Base-by-base conservation (phyloP, 164 flowering plant genomes). In the Liquidambar formosana region DNA sequence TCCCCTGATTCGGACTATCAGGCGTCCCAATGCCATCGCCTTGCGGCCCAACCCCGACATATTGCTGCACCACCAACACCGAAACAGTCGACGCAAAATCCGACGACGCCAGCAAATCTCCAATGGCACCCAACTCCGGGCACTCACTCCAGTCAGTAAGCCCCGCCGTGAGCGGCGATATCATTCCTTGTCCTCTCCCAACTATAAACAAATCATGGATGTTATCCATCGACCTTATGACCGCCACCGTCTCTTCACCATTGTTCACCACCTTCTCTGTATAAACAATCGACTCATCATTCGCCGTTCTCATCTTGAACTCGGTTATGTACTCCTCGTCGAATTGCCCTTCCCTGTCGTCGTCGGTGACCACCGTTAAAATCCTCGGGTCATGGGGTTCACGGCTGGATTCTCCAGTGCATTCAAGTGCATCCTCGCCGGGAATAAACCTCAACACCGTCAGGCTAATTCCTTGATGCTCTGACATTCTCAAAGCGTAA, bases 71-170 rank as follows among this genome's bases (percentile, higher is more conserved):
- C 38, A 78, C 78, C 33, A 78, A 27, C 22, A 78, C 81, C 10
- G 81, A 78, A 11, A 61, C 73, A 0, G 67, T 57, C 16, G 78
- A 65, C 9, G 73, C 68, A 66, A 78, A 75, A 65, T 75, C 76
- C 10, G 81, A 64, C 3, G 78, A 78, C 0, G 75, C 78, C 26
- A 78, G 43, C 53, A 75, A 38, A 41, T 78, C 81, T 1, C 81
- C 81, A 13, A 78, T 72, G 1, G 78, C 72, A 2, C 81, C 81
- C 4, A 78, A 73, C 61, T 78, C 81, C 2, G 81, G 81, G 38
- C 71, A 75, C 74, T 78, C 81, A 33, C 76, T 78, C 81, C 81
- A 78, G 22, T 71, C 81, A 0, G 81, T 75, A 6, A 78, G 71
- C 11, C 81, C 81, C 2, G 73, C 71, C 19, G 81, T 78, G 6